These are phyloP conservation scores for Pseudomonodictys pantanalensis DNA, from an alignment of 495 filamentous ascomycete genomes.

Conservation along the genomic window DNA sequence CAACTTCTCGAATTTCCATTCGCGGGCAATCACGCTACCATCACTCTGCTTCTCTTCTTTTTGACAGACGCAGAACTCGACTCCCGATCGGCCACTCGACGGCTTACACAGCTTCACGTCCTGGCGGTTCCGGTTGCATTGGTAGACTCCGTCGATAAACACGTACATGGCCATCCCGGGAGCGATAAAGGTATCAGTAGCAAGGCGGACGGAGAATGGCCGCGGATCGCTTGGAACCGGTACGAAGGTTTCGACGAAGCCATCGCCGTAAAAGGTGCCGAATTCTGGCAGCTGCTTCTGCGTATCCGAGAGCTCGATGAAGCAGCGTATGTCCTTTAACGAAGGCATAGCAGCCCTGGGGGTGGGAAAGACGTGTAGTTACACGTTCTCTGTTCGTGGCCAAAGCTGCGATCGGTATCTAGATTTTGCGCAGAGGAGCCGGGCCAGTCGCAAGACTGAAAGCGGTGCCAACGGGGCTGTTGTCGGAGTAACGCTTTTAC, in stretches of 20 bases:
- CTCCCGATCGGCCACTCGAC: conserved; percentile 27
- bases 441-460: no score
- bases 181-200: conserved; percentile 45
- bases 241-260: conserved; percentile 47
- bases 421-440: background rate
- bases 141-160: conserved; percentile 51
- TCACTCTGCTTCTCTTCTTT: conserved; percentile 44
- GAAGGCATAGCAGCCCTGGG: conserved; percentile 42
- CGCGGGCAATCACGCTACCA: conserved; percentile 43
- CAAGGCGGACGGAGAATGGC: conserved; percentile 46
- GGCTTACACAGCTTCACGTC: conserved; percentile 37
- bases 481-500: no score
- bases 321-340: conserved; percentile 47
- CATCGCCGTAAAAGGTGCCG: conserved; percentile 45
- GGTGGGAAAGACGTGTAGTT: background rate
- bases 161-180: conserved; percentile 50
- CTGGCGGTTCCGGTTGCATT: conserved; percentile 49
- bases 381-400: background rate
- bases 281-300: conserved; percentile 44
- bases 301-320: conserved; percentile 41
- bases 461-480: no score
- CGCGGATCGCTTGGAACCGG: conserved; percentile 40
- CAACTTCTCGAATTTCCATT: conserved; percentile 47
- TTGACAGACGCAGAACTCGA: conserved; percentile 47
- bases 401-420: background rate